Percentiles rank a stretch among this genome's conserved stretches.
phyloP scores from a whole-genome alignment of 2,329 filamentous ascomycete species.

The Fusarium solani-melongenae region DNA sequence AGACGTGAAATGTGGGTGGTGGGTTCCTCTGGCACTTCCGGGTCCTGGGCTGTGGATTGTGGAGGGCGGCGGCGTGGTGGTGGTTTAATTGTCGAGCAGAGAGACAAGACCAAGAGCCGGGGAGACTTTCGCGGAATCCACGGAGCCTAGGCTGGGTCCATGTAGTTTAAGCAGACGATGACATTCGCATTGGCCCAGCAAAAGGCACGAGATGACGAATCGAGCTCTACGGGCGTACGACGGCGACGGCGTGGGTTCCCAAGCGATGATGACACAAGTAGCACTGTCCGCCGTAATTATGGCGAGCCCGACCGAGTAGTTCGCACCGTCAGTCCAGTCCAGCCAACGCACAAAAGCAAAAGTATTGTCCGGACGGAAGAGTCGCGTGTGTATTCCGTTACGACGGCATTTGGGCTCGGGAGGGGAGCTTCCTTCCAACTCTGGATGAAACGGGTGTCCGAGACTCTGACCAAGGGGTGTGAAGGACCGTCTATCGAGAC shows the following conservation, averaged over 20 bases:
- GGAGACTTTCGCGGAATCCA: constrained; percentile 22
- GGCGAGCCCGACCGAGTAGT: neutral
- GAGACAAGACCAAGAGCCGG: constrained; percentile 12
- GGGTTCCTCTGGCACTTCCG: constrained; percentile 9
- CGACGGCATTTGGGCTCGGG: constrained; percentile 19
- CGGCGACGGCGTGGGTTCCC: constrained; percentile 18
- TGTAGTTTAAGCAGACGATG: constrained; percentile 25
- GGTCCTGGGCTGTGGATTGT: constrained; percentile 13
- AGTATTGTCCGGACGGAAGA: constrained; percentile 19
- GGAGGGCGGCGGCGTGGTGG: constrained; percentile 18
- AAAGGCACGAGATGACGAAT: constrained; percentile 16
- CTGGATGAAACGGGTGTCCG: constrained; percentile 32
- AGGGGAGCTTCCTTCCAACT: constrained; percentile 15
- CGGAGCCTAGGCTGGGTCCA: constrained; percentile 23
- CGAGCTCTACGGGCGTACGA: constrained; percentile 19
- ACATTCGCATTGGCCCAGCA: constrained; percentile 8
- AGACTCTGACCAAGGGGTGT: constrained; percentile 20
- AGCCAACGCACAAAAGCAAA: constrained; percentile 20
- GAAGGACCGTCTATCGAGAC: neutral
- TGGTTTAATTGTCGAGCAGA: constrained; percentile 26
- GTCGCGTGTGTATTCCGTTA: constrained; percentile 22
- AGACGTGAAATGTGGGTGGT: constrained; percentile 16
- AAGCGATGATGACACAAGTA: neutral
- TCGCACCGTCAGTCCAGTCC: constrained; percentile 11
- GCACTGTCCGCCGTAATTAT: neutral